phyloP scores from a whole-genome alignment of 805 yeast genomes.

The Ogataea parapolymorpha region DNA sequence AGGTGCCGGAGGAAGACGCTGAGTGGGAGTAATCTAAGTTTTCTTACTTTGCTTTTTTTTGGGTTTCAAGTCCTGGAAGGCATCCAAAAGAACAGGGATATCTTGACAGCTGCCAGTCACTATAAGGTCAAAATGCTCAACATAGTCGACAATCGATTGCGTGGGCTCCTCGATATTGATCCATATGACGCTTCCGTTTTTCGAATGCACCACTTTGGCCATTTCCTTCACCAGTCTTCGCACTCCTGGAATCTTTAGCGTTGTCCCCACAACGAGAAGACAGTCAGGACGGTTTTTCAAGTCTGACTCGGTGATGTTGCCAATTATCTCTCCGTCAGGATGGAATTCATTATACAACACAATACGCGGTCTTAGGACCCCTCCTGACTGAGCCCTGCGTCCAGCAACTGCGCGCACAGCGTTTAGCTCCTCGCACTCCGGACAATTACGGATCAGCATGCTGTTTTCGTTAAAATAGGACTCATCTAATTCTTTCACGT shows the following conservation, averaged over 20 bases:
- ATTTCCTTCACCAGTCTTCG: conserved; percentile 57
- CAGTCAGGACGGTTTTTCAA: conserved; percentile 68
- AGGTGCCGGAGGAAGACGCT: conserved; percentile 53
- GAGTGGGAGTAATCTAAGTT: conserved; percentile 12
- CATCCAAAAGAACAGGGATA: conserved; percentile 36
- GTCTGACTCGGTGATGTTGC: conserved; percentile 68
- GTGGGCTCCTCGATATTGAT: conserved; percentile 55
- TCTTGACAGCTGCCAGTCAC: conserved; percentile 66
- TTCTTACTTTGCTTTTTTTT: conserved; percentile 6
- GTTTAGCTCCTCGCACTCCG: conserved; percentile 61
- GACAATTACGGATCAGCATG: conserved; percentile 48
- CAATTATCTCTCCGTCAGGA: conserved; percentile 87
- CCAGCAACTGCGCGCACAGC: conserved; percentile 56
- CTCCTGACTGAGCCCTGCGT: conserved; percentile 60
- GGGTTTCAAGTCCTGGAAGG: conserved; percentile 22
- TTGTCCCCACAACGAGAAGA: conserved; percentile 78
- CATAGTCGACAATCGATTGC: conserved; percentile 44
- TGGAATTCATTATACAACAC: conserved; percentile 73
- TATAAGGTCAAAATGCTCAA: conserved; percentile 53
- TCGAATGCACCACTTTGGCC: conserved; percentile 52
- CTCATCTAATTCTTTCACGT: conserved; percentile 51
- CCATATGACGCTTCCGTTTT: conserved; percentile 61
- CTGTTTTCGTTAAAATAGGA: conserved; percentile 38
- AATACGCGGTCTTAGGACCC: conserved; percentile 61
- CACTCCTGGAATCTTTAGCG: conserved; percentile 77